phyloP scores from a whole-genome alignment of 257 asterid species.

The Solanum lycopersicoides region DNA sequence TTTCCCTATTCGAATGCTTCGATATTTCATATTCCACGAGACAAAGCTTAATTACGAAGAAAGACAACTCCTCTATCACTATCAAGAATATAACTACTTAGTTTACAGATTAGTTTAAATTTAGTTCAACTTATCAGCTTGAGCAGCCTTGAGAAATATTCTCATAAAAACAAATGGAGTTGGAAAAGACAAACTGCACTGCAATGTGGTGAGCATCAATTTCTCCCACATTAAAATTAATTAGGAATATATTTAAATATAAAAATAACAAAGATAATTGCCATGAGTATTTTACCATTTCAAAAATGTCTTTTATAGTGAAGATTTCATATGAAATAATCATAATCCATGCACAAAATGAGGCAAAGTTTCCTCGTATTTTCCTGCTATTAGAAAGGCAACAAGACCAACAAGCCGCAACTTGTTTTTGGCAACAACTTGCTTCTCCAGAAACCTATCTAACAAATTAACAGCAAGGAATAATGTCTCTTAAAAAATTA shows the following conservation, averaged over 20 bases:
- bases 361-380: conserved; percentile 78
- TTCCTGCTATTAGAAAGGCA: conserved; percentile 85
- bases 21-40: conserved; percentile 83
- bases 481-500: conserved; percentile 34
- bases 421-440: conserved; percentile 62
- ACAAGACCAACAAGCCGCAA: conserved; percentile 86
- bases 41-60: conserved; percentile 79
- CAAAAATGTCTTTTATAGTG: conserved; percentile 59
- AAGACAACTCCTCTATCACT: conserved; percentile 55
- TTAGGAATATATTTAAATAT: background rate
- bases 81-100: background rate
- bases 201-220: conserved; percentile 60
- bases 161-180: conserved; percentile 78
- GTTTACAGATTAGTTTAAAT: too few species aligned
- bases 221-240: conserved; percentile 37
- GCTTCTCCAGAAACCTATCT: conserved; percentile 72
- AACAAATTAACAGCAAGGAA: conserved; percentile 67
- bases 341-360: conserved; percentile 76
- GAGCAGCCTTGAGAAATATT: conserved; percentile 85
- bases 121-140: conserved; percentile 26
- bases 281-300: conserved; percentile 38
- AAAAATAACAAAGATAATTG: too few species aligned
- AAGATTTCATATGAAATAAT: conserved; percentile 79
- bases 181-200: conserved; percentile 45
- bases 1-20: conserved; percentile 51